Percentiles rank a stretch among this genome's conserved stretches.
These are phyloP conservation scores for Macrocystidia cucumis DNA, from an alignment of 1,284 basidiomycete species.

Conservation along the genomic window DNA sequence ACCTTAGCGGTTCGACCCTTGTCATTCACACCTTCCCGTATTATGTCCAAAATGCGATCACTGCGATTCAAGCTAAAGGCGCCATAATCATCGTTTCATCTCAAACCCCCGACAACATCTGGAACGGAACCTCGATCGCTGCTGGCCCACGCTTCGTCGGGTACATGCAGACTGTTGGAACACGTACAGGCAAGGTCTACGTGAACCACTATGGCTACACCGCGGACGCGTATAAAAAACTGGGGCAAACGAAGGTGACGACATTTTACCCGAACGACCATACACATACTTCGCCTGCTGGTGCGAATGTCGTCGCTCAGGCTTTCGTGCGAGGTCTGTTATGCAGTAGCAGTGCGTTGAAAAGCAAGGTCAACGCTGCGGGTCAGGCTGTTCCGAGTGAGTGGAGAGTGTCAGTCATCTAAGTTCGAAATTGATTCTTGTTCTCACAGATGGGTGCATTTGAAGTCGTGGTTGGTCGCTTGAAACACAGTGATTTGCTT, in stretches of 20 bases:
- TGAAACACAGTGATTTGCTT: too few species aligned
- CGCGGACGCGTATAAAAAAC: slow-evolving; percentile 30
- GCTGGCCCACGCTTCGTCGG: slow-evolving; percentile 34
- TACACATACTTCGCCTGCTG: slow-evolving; percentile 35
- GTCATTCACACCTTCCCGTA: slow-evolving; percentile 32
- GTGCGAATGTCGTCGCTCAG: slow-evolving; percentile 34
- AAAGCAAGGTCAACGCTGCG: slow-evolving; percentile 24
- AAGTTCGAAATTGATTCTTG: too few species aligned
- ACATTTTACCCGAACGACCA: slow-evolving; percentile 39
- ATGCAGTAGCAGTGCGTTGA: slow-evolving; percentile 25
- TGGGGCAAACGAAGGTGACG: slow-evolving; percentile 32
- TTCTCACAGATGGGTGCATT: too few species aligned
- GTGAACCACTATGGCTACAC: slow-evolving; percentile 40
- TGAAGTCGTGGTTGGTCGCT: too few species aligned
- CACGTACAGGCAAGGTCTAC: slow-evolving; percentile 30
- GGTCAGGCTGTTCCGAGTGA: slow-evolving; percentile 27
- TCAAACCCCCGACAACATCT: slow-evolving; percentile 41
- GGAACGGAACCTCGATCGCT: slow-evolving; percentile 26
- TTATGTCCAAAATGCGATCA: slow-evolving; percentile 36
- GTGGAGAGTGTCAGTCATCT: too few species aligned
- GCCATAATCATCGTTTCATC: slow-evolving; percentile 37
- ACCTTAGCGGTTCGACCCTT: slow-evolving; percentile 21
- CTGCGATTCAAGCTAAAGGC: slow-evolving; percentile 34
- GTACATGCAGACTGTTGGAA: slow-evolving; percentile 33
- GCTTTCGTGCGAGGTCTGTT: slow-evolving; percentile 33